Evolutionary conservation across 495 filamentous ascomycete species (phyloP).

Genomic region (Xylaria telfairii): DNA sequence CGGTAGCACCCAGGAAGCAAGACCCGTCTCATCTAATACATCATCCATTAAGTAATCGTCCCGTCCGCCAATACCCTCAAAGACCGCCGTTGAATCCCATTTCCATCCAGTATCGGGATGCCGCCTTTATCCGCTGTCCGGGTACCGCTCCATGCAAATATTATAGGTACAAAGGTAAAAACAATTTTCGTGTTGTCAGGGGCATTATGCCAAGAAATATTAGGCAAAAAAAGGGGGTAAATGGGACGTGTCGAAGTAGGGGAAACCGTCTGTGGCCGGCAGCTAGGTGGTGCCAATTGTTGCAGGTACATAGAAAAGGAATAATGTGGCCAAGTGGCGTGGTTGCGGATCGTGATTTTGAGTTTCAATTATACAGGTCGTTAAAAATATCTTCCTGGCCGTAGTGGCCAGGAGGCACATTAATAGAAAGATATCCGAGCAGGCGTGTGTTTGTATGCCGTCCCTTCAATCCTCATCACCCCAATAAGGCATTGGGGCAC

Average conservation of each 20-base stretch:
- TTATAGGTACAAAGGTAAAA: constrained; percentile 12
- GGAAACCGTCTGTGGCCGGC: not conserved
- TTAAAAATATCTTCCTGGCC: not conserved
- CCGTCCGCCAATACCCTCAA: constrained; percentile 7
- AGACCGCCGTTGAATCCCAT: constrained; percentile 13
- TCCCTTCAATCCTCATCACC: constrained; percentile 47
- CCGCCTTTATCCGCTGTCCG: constrained; percentile 6
- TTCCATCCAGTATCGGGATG: constrained; percentile 17
- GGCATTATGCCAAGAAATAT: not conserved
- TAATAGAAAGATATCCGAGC: not conserved
- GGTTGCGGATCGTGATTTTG: not conserved
- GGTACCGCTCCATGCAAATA: constrained; percentile 1
- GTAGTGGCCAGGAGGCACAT: not conserved
- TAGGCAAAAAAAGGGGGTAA: not conserved
- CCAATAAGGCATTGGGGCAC: constrained; percentile 49
- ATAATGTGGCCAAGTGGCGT: not conserved
- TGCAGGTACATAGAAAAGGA: constrained; percentile 8
- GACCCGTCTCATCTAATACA: constrained; percentile 17
- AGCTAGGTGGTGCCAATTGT: not conserved
- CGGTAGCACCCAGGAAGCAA: not conserved
- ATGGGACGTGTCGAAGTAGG: not conserved
- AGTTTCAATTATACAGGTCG: constrained; percentile 6
- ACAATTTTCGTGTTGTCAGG: not conserved
- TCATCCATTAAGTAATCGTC: constrained; percentile 22
- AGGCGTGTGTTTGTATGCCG: constrained; percentile 8